Evolutionary conservation across 306 rosid species (phyloP), one percentile per base, ranked within the genome.

Genomic region (Castanea sativa): DNA sequence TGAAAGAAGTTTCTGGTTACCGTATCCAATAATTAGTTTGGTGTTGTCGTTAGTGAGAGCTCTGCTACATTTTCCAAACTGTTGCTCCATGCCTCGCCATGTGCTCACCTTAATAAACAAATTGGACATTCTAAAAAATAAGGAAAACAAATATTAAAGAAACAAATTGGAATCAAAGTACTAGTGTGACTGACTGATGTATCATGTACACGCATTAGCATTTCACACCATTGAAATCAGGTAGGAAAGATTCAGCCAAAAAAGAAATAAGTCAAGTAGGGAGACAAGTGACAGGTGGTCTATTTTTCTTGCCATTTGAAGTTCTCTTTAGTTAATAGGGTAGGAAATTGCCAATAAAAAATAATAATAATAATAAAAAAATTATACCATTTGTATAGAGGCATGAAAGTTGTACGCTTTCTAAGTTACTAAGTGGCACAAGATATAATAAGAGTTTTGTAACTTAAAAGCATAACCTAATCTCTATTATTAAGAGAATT

Each of bases 21-120:
- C 92, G 85, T 89, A 79, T 84, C 82, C 87, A 88, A 90, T 89
- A 78, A 92, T 88, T 60, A 80, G 92, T 87, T 90, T 76, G 97
- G 91, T 85, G 86, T 78, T 85, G 91, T 93, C 94, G 64, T 72
- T 56, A 75, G 73, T 19, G 82, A 55, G 78, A 65, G 49, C 55
- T 77, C 79, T 78, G 74, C 45, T 68, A 55, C 73, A 63, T 83
- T 77, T 20, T 56, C 59, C 73, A 59, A 67, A 56, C 83, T 64
- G 69, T 73, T 30, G 56, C 21, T 79, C 85, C 85, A 86, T 80
- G 81, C 82, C 85, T 78, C 82, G 57, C 88, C 94, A 90, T 87
- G 92, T 90, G 97, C 83, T 25, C 83, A 29, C 84, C 77, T n/a
- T 55, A 83, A 80, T 78, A 73, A 41, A 83, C 78, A 85, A 80